These are phyloP conservation scores for Fusarium sp. DNA, from an alignment of 2,329 filamentous ascomycete genomes.

Conservation along the genomic window DNA sequence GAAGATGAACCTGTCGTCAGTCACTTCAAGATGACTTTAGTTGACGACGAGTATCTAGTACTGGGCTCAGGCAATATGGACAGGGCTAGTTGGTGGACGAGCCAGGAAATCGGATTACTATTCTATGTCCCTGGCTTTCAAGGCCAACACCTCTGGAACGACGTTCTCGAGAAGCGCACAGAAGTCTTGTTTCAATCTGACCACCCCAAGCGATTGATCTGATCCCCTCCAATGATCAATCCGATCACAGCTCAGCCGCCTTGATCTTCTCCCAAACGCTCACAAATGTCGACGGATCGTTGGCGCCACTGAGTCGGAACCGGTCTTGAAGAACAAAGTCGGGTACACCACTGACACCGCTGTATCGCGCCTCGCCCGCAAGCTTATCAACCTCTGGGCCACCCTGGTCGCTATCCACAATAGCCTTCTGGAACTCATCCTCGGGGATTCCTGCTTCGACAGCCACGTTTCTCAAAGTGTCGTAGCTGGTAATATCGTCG, in stretches of 20 bases:
- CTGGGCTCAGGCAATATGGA: conserved; percentile 87
- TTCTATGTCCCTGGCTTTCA: conserved; percentile 56
- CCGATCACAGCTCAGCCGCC: conserved; percentile 35
- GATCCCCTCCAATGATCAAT: neutral
- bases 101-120: conserved; percentile 80
- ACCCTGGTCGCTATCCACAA: conserved; percentile 60
- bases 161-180: conserved; percentile 48
- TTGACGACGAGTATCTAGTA: conserved; percentile 73
- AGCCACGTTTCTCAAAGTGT: conserved; percentile 49
- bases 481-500: conserved; percentile 53
- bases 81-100: conserved; percentile 86
- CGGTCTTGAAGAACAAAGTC: conserved; percentile 75
- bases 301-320: conserved; percentile 74
- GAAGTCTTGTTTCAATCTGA: conserved; percentile 47
- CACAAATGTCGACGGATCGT: conserved; percentile 71
- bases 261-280: conserved; percentile 69
- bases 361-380: conserved; percentile 39
- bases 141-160: conserved; percentile 51
- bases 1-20: conserved; percentile 73
- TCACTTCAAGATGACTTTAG: conserved; percentile 80
- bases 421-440: conserved; percentile 47
- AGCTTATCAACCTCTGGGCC: conserved; percentile 47
- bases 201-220: conserved; percentile 7
- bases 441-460: conserved; percentile 57
- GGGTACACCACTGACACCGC: conserved; percentile 71